These are phyloP conservation scores for Pezicula radicicola DNA, from an alignment of 2,329 filamentous ascomycete species.

Conservation along the genomic window DNA sequence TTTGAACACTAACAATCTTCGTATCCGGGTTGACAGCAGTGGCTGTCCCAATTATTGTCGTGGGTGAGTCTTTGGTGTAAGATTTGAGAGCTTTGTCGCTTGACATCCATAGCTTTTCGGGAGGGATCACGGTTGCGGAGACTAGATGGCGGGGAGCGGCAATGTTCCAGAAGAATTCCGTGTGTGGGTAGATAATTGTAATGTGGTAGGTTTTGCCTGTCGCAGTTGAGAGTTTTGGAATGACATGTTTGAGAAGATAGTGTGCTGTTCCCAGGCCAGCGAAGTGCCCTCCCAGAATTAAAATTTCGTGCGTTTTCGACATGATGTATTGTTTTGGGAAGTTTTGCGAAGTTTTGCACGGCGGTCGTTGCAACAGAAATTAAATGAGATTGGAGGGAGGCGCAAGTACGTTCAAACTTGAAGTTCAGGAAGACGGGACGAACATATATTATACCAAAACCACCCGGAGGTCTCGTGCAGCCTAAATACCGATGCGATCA, in stretches of 20 bases:
- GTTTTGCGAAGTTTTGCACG: neutral
- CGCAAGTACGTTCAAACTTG: no score
- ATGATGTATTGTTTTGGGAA: neutral
- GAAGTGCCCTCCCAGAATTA: constrained; percentile 51
- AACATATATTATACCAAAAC: no score
- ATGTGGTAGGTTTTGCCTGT: constrained; percentile 40
- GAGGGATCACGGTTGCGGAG: constrained; percentile 41
- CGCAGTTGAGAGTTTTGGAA: constrained; percentile 32
- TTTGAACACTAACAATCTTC: constrained; percentile 39
- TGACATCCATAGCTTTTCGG: constrained; percentile 45
- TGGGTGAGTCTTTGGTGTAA: constrained; percentile 43
- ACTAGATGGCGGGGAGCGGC: constrained; percentile 50
- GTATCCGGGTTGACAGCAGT: constrained; percentile 39
- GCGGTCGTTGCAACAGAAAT: neutral
- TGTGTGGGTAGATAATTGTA: constrained; percentile 50
- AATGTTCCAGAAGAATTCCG: constrained; percentile 49
- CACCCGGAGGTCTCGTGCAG: no score
- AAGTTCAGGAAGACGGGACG: no score
- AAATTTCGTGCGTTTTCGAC: constrained; percentile 28
- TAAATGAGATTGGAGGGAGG: no score
- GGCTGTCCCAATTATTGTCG: constrained; percentile 47
- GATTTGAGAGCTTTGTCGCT: constrained; percentile 47
- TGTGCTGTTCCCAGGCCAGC: constrained; percentile 47
- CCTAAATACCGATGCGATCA: no score
- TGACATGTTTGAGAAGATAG: constrained; percentile 45